Base-by-base conservation (phyloP, 106 monocot genomes). In the Apostasia shenzhenica region DNA sequence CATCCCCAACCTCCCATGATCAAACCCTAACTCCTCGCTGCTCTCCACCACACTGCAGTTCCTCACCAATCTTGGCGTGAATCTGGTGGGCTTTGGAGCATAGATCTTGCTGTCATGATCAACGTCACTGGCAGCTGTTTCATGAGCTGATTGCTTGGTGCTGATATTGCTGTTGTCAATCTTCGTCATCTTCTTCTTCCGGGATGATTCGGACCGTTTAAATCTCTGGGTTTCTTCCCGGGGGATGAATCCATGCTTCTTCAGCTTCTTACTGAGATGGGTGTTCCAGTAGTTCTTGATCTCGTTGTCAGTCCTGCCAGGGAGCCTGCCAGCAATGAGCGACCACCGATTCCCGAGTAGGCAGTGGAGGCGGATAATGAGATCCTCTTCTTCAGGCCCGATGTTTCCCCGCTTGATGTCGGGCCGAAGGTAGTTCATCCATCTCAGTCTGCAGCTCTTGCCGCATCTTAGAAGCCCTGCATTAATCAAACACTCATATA, bases 281-380 rank as follows among this genome's bases (percentile, higher is more conserved):
- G 62, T 81, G 66, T 75, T 56, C 71, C 73, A 74, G 55, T 81
- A 76, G 63, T 76, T 81, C 72, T 81, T 81, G 72, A 81, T 81
- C 43, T 81, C 81, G 57, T 81, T 81, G 46, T 81, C 81, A 0
- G 81, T 81, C 3, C 81, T 77, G 5, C 73, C 77, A 0, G 81
- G 81, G 9, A 81, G 72, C 3, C 81, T 48, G 0, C 73, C 77
- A 3, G 81, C 81, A n/a, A 81, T 81, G 11, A 81, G 69, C 8
- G 81, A 81, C 81, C 81, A 81, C 8, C 81, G 55, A 56, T 81
- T 81, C 1, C 81, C 81, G 1, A 81, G 69, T 41, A 81, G 46
- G 0, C 57, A 54, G 45, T 77, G 81, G 51, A 81, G 77, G 3
- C 81, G 43, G 55, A 73, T 55, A 45, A 81, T 77, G 45, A 77